Evolutionary conservation across 2,329 filamentous ascomycete genomes (phyloP).

Genomic region (Fusarium humuli): DNA sequence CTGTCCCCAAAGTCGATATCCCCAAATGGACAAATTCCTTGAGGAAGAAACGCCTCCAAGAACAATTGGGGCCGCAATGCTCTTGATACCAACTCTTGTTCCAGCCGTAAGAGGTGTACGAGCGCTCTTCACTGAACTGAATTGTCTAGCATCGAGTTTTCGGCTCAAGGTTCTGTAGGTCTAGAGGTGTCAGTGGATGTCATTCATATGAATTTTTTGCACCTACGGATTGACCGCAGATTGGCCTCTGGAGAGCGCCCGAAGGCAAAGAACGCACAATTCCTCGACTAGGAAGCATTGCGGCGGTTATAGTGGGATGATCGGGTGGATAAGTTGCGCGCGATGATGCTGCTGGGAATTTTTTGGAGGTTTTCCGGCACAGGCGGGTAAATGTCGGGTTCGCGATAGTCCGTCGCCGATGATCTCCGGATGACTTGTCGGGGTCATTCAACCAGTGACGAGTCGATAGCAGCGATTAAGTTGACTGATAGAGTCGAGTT

Average conservation of each 20-base stretch:
- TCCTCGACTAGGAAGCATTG: slow-evolving; percentile 61
- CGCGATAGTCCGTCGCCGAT: slow-evolving; percentile 30
- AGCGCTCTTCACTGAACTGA: slow-evolving; percentile 49
- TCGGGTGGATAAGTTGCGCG: slow-evolving; percentile 26
- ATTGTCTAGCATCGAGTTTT: slow-evolving; percentile 52
- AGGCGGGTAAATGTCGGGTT: slow-evolving; percentile 54
- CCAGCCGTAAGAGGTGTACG: slow-evolving; percentile 35
- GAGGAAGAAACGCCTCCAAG: slow-evolving; percentile 49
- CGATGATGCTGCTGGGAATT: slow-evolving; percentile 37
- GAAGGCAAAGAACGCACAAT: slow-evolving; percentile 55
- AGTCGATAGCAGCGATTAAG: slow-evolving; percentile 3
- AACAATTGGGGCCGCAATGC: slow-evolving; percentile 44
- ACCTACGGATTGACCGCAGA: slow-evolving; percentile 49
- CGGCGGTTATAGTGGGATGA: slow-evolving; percentile 44
- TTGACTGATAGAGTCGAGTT: background rate
- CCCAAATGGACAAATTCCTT: slow-evolving; percentile 53
- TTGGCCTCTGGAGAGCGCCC: slow-evolving; percentile 48
- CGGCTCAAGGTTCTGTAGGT: slow-evolving; percentile 45
- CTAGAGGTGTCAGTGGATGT: slow-evolving; percentile 22
- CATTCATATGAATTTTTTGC: background rate
- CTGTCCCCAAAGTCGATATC: slow-evolving; percentile 44
- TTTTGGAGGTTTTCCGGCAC: slow-evolving; percentile 46
- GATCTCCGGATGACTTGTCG: slow-evolving; percentile 27
- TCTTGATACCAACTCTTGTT: slow-evolving; percentile 41
- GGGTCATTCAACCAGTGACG: slow-evolving; percentile 20